phyloP scores from a whole-genome alignment of 163 green algal species.

The Trebouxiophyceae sp. region DNA sequence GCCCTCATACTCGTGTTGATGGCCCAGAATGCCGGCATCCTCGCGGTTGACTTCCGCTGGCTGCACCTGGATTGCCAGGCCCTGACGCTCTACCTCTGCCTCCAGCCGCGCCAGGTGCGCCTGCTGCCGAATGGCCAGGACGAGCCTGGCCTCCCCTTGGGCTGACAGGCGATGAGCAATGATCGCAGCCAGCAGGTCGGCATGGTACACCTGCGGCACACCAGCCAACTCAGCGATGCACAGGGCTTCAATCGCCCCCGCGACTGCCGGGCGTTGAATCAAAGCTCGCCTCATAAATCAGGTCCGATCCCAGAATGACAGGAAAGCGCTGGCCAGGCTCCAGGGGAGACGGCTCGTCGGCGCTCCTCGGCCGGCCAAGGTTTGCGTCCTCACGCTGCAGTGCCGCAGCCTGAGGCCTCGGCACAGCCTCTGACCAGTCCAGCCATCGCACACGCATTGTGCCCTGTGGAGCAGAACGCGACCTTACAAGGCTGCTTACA shows the following conservation, averaged over 20 bases:
- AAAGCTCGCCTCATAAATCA: neutral
- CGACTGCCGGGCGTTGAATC: no score
- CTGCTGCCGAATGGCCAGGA: no score
- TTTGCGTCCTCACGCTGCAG: neutral
- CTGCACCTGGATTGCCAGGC: no score
- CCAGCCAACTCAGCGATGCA: neutral
- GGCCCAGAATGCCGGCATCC: no score
- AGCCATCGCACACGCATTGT: neutral
- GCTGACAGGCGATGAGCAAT: no score
- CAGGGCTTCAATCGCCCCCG: no score
- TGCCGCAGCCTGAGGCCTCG: neutral
- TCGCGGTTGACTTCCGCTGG: no score
- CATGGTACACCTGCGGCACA: slow-evolving; percentile 1
- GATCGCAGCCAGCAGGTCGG: neutral
- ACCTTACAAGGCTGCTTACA: no score
- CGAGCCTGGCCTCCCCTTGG: no score
- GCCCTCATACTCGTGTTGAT: no score
- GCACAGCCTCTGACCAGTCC: neutral
- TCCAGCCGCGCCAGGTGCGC: no score
- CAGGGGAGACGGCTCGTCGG: neutral
- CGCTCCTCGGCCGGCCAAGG: neutral
- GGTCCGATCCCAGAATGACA: neutral
- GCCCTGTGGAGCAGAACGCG: neutral
- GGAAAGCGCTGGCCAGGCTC: neutral
- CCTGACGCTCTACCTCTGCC: no score